Base-by-base conservation (phyloP, 306 rosid genomes). In the Lathyrus oleraceus region DNA sequence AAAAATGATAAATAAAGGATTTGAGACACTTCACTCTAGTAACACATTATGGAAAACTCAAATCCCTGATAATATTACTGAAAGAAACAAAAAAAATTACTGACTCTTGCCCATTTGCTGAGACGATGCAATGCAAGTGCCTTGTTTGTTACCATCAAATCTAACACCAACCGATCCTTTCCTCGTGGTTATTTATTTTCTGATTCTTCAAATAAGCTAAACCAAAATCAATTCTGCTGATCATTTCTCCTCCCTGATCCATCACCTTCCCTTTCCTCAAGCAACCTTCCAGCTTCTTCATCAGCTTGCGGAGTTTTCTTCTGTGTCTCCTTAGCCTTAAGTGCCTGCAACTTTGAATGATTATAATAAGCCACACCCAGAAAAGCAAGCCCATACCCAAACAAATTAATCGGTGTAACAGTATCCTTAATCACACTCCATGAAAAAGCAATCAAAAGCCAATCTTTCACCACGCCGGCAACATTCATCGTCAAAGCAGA, bases 391-490 rank as follows among this genome's bases (percentile, higher is more conserved):
- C 88, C 93, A 23, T 91, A 91, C 0, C 97, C 97, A 3, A 89
- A 69, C 86, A 91, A 79, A 81, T 91, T 91, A 38, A 91, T 72
- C 2, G 91, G 91, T 0, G 97, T 91, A 39, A 91, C 96, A 0
- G 94, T 91, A 30, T 91, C 97, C 88, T 86, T 87, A 20, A 91
- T 91, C 4, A 91, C 96, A 1, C 96, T 87, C 97, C 97, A 91
- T 0, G 97, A 91, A 65, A 89, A 91, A 0, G 94, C 97, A 13
- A 91, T 91, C 70, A 91, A 38, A 9, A 91, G 69, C 97, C 97
- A 91, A 40, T 91, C 97, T 72, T 91, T 91, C 0, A 91, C 96
- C 2, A 91, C 96, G 2, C 97, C 97, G 7, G 97, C 97, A 23
- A 89, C 97, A 67, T 91, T 91, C 97, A 91, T 91, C 0, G 97